These are phyloP conservation scores for Litchi chinensis DNA, from an alignment of 345 rosid species.

Conservation along the genomic window DNA sequence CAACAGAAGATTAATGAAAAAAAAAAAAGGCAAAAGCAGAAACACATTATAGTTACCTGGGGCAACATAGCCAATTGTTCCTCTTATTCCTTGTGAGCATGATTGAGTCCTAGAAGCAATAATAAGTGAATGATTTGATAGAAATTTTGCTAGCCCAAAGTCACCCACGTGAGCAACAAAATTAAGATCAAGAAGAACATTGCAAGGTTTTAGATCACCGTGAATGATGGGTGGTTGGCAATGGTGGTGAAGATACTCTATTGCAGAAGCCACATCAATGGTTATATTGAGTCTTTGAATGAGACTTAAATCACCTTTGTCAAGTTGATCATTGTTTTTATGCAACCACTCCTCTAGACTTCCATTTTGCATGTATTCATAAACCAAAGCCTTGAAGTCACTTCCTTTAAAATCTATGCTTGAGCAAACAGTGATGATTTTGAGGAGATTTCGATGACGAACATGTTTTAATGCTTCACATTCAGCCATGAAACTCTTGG, in stretches of 20 bases:
- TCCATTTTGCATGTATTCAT: constrained; percentile 29
- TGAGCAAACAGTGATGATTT: constrained; percentile 38
- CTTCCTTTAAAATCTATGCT: constrained; percentile 9
- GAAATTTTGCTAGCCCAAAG: constrained; percentile 27
- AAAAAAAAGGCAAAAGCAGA: background rate
- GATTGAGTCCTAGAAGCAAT: background rate
- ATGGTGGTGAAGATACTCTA: constrained; percentile 28
- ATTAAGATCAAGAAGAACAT: constrained; percentile 26
- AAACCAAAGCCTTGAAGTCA: constrained; percentile 31
- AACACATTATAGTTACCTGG: constrained; percentile 17
- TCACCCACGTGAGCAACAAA: constrained; percentile 23
- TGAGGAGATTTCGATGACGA: constrained; percentile 48
- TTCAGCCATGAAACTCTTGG: constrained; percentile 49
- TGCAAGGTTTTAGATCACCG: constrained; percentile 28
- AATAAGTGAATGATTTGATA: background rate
- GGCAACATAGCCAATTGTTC: constrained; percentile 23
- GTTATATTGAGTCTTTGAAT: constrained; percentile 24
- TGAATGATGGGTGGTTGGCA: constrained; percentile 25
- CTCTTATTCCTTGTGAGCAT: constrained; percentile 22
- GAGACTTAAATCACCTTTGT: constrained; percentile 16
- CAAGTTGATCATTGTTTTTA: background rate
- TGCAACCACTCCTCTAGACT: constrained; percentile 25
- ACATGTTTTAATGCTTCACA: constrained; percentile 38
- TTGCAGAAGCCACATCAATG: constrained; percentile 21
- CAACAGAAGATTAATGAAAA: background rate